Conservation (phyloP, 805 yeast species). For the Sugiyamaella floridensis region DNA sequence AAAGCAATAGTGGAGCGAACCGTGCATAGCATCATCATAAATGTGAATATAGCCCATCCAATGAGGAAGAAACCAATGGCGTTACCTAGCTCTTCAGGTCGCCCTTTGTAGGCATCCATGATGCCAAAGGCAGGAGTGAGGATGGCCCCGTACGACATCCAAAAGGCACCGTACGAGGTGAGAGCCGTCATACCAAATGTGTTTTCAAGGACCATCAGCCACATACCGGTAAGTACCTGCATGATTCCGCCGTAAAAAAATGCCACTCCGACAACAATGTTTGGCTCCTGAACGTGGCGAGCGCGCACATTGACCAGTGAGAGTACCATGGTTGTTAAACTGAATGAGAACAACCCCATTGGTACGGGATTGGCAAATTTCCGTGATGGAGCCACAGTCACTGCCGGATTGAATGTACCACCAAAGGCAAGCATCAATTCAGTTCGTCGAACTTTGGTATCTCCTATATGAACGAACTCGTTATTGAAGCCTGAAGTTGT, state of each 20-base stretch:
- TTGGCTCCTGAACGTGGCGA: slow-evolving; percentile 96
- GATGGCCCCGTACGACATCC: slow-evolving; percentile 58
- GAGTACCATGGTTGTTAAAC: slow-evolving; percentile 52
- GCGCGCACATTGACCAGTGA: slow-evolving; percentile 57
- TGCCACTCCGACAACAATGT: slow-evolving; percentile 68
- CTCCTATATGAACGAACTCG: slow-evolving; percentile 59
- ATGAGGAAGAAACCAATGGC: slow-evolving; percentile 54
- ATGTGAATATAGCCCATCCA: slow-evolving; percentile 59
- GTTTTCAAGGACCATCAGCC: slow-evolving; percentile 56
- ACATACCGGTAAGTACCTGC: slow-evolving; percentile 55
- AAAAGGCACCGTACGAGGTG: slow-evolving; percentile 57
- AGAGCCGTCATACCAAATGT: slow-evolving; percentile 61
- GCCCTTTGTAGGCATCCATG: slow-evolving; percentile 41
- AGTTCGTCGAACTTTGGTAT: slow-evolving; percentile 51
- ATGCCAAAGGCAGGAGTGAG: slow-evolving; percentile 54
- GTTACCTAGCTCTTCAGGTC: background rate
- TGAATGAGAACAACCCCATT: slow-evolving; percentile 52
- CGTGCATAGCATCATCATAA: slow-evolving; percentile 46
- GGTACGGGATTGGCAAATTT: slow-evolving; percentile 60
- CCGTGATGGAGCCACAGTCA: slow-evolving; percentile 46
- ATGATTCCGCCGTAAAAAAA: slow-evolving; percentile 55
- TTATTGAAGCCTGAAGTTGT: slow-evolving; percentile 43
- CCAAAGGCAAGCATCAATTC: slow-evolving; percentile 41
- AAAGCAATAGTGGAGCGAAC: slow-evolving; percentile 59
- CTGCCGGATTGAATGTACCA: slow-evolving; percentile 53